Base-by-base conservation (phyloP, 2,329 filamentous ascomycete genomes). In the Juglanconis oblonga region DNA sequence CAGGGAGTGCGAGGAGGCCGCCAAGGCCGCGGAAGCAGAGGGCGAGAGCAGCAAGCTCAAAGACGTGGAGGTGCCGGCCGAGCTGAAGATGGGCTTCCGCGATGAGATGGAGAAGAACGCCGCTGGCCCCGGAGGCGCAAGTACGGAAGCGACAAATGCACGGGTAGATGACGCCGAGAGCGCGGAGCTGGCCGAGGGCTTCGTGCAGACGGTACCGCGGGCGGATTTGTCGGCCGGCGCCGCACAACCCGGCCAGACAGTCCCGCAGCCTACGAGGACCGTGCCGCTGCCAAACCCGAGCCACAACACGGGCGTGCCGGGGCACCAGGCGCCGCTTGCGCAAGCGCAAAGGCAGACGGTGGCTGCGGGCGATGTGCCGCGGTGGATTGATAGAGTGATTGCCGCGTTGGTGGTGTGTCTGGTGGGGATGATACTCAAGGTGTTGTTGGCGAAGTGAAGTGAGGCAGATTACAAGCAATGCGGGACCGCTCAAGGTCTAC, bases 361-460 rank as follows among this genome's bases (percentile, higher is more conserved):
- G 35, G 56, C 48, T 47, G 62, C 79, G 55, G 80, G 83, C 33
- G 83, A 78, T 2, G 82, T 90, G 14, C 84, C 87, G 1, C 76
- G 86, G 11, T 96, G 91, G 89, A 80, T 97, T 17, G 93, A 97
- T 73, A 85, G 90, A 64, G 83, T 88, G 42, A 97, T 97, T 65
- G 85, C 88, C 29, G 88, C 85, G 6, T 74, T 97, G 17, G 78
- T 91, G 0, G 80, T 91, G 13, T 79, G 90, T 32, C 76, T 97
- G 24, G 77, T 87, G 3, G 84, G 90, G 29, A 84, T 96, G 78
- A 77, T 97, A 29, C 62, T 85, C 59, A 87, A 84, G 68, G 76
- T 86, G 33, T 65, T 83, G 14, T n/a, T 69, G 33, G 59, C 38
- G 13, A 51, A 57, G 29, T 57, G 38, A 51, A 32, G 14, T 35